phyloP scores from a whole-genome alignment of 2,329 filamentous ascomycete genomes.

The Stagonosporopsis cucurbitacearum region DNA sequence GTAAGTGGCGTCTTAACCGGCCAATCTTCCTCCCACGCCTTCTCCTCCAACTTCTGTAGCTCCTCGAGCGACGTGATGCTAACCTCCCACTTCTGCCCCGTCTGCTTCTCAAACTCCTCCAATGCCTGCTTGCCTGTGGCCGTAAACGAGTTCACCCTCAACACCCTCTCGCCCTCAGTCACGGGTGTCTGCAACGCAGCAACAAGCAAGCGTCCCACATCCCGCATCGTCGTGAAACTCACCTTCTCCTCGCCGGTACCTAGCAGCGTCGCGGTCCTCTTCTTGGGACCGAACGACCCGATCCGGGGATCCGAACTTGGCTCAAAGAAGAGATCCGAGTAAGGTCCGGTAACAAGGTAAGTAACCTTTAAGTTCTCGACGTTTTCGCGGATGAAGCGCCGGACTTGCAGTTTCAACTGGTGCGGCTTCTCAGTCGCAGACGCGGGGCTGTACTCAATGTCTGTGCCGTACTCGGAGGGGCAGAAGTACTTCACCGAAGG shows the following conservation, averaged over 20 bases:
- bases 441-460: slow-evolving; percentile 64
- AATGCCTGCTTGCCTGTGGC: slow-evolving; percentile 68
- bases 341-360: slow-evolving; percentile 74
- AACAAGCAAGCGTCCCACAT: slow-evolving; percentile 72
- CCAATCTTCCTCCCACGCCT: slow-evolving; percentile 62
- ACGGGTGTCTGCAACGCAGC: slow-evolving; percentile 63
- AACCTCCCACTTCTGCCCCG: slow-evolving; percentile 63
- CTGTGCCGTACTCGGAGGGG: slow-evolving; percentile 57
- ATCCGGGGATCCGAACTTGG: slow-evolving; percentile 49
- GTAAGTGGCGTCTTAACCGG: slow-evolving; percentile 64
- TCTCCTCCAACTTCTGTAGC: slow-evolving; percentile 63
- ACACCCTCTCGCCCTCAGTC: slow-evolving; percentile 57
- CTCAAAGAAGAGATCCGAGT: slow-evolving; percentile 67
- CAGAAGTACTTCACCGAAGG: slow-evolving; percentile 67
- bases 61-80: slow-evolving; percentile 60
- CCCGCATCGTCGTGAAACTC: slow-evolving; percentile 73
- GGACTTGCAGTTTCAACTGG: slow-evolving; percentile 73
- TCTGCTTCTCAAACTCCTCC: slow-evolving; percentile 72
- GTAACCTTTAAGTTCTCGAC: slow-evolving; percentile 65
- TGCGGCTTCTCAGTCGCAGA: slow-evolving; percentile 70
- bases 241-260: slow-evolving; percentile 67
- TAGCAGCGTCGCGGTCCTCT: slow-evolving; percentile 65
- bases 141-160: slow-evolving; percentile 76
- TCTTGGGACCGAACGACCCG: slow-evolving; percentile 66
- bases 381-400: slow-evolving; percentile 64